phyloP scores from a whole-genome alignment of 352 stramenopile species.

The Phytophthora melonis region DNA sequence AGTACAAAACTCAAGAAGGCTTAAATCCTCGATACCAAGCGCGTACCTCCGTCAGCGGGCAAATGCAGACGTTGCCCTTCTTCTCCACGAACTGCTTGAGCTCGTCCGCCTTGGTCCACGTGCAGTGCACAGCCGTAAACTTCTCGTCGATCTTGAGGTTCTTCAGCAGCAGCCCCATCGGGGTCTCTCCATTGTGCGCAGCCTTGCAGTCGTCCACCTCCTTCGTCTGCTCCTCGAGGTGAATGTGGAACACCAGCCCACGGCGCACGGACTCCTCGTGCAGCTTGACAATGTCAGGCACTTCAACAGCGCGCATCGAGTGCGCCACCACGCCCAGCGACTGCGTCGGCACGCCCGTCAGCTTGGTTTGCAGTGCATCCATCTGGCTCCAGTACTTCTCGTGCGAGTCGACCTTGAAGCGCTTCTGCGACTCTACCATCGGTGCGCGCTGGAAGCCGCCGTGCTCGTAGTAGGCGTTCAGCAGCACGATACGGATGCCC shows the following conservation, averaged over 20 bases:
- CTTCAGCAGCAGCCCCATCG: constrained; percentile 72
- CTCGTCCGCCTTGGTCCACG: constrained; percentile 67
- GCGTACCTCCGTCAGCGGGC: constrained; percentile 68
- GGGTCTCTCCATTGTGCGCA: constrained; percentile 58
- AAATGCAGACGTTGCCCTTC: constrained; percentile 81
- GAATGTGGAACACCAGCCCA: constrained; percentile 76
- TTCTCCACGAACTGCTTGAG: constrained; percentile 67
- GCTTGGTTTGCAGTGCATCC: constrained; percentile 50
- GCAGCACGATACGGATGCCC: constrained; percentile 75
- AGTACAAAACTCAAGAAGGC: neutral
- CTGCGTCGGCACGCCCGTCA: constrained; percentile 49
- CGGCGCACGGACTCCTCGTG: constrained; percentile 72
- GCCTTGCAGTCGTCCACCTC: constrained; percentile 83
- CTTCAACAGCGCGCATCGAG: constrained; percentile 76
- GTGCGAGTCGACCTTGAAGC: constrained; percentile 75
- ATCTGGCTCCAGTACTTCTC: constrained; percentile 79
- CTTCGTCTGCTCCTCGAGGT: constrained; percentile 75
- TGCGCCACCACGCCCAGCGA: constrained; percentile 78
- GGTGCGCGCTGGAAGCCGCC: constrained; percentile 68
- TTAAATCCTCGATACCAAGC: neutral
- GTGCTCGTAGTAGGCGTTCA: constrained; percentile 83
- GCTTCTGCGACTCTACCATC: constrained; percentile 71
- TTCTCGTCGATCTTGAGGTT: constrained; percentile 76
- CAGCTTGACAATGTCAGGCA: constrained; percentile 68
- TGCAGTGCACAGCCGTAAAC: constrained; percentile 84